Conservation (phyloP, 2,329 filamentous ascomycete species). For the Pseudocercospora ulei region DNA sequence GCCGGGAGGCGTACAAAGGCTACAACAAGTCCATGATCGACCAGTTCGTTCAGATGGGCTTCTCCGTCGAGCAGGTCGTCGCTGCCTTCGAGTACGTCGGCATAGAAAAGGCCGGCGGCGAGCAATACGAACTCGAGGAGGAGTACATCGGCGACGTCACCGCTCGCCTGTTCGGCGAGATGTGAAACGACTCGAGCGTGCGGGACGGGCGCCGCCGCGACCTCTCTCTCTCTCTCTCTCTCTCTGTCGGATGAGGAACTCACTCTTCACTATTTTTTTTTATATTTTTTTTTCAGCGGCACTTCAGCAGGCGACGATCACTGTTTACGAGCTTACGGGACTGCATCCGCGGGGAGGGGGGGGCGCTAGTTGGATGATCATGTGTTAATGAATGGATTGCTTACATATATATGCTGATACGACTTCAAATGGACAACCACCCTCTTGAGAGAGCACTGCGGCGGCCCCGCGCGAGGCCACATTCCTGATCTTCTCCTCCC, state of each 20-base stretch:
- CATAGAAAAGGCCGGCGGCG: constrained; percentile 66
- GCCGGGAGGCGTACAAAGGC: constrained; percentile 59
- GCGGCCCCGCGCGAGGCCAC: too few species aligned
- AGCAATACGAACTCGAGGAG: constrained; percentile 79
- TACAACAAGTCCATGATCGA: constrained; percentile 78
- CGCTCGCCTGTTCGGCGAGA: constrained; percentile 70
- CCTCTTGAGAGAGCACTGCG: too few species aligned
- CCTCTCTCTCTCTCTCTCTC: too few species aligned
- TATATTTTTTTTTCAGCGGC: constrained; percentile 5
- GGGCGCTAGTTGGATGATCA: too few species aligned
- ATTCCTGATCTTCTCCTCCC: too few species aligned
- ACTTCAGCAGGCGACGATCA: constrained; percentile 4
- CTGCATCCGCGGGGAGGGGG: constrained; percentile 6
- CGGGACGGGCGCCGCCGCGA: too few species aligned
- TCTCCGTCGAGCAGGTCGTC: constrained; percentile 77
- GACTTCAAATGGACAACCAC: constrained; percentile 3
- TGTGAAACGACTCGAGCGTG: constrained; percentile 37
- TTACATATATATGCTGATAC: not conserved
- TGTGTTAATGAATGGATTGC: too few species aligned
- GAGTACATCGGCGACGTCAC: constrained; percentile 86
- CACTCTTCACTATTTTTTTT: too few species aligned
- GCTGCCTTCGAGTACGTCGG: constrained; percentile 71
- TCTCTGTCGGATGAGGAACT: too few species aligned
- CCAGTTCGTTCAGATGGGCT: constrained; percentile 82
- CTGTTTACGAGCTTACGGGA: not conserved